Conservation (phyloP, 306 rosid species). For the Carpinus viminea region DNA sequence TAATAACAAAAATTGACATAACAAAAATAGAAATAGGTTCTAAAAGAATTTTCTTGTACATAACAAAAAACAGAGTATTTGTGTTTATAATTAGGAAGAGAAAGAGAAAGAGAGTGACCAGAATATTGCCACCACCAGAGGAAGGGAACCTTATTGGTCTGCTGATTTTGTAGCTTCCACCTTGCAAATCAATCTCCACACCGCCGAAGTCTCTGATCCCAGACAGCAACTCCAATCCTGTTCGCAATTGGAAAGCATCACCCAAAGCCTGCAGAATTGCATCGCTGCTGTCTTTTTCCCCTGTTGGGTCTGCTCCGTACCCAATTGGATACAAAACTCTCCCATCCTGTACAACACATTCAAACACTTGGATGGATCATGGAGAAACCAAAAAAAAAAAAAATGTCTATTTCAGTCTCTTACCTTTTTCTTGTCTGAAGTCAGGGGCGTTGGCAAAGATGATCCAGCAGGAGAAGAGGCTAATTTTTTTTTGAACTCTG, state of each 20-base stretch:
- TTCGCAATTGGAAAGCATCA: conserved; percentile 42
- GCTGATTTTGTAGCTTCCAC: conserved; percentile 58
- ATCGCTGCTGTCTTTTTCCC: conserved; percentile 50
- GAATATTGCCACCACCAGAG: conserved; percentile 54
- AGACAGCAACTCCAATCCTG: conserved; percentile 41
- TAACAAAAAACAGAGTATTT: too few relatives aligned
- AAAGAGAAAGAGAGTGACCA: conserved; percentile 44
- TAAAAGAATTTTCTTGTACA: too few relatives aligned
- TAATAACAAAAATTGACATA: too few relatives aligned
- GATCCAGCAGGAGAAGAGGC: conserved; percentile 4
- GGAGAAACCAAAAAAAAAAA: background rate
- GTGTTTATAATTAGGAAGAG: too few relatives aligned
- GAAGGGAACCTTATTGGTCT: conserved; percentile 56
- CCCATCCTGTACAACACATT: conserved; percentile 27
- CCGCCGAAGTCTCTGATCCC: conserved; percentile 68
- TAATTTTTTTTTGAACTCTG: conserved; percentile 14
- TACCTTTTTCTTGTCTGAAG: conserved; percentile 42
- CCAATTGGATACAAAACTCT: conserved; percentile 49
- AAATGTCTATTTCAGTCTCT: background rate
- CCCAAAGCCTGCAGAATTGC: conserved; percentile 43
- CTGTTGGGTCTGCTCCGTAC: conserved; percentile 74
- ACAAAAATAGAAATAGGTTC: too few relatives aligned
- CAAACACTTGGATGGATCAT: background rate
- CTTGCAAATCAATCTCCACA: conserved; percentile 55
- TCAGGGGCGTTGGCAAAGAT: conserved; percentile 11